Conservation (phyloP, 2,329 filamentous ascomycete genomes). For the Camillea tinctor region DNA sequence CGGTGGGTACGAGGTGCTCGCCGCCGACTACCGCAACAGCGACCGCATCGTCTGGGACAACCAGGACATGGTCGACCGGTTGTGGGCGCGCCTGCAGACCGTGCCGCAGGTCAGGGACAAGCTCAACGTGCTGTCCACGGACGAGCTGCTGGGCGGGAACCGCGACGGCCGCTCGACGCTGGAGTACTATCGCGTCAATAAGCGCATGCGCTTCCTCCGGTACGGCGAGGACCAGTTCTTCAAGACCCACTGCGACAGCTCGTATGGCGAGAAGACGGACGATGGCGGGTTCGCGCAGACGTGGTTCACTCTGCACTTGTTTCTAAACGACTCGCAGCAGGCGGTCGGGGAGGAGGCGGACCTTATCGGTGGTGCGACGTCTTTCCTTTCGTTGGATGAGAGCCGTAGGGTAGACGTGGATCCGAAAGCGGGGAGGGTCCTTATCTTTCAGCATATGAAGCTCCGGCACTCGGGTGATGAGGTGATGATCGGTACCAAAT, state of each 20-base stretch:
- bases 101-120: not conserved
- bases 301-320: conserved; percentile 56
- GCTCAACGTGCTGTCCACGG: conserved; percentile 27
- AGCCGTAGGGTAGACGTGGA: conserved; percentile 50
- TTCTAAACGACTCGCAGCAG: conserved; percentile 49
- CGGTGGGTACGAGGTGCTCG: conserved; percentile 55
- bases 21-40: conserved; percentile 62
- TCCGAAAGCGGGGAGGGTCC: conserved; percentile 55
- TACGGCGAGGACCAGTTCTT: conserved; percentile 75
- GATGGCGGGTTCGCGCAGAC: conserved; percentile 46
- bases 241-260: conserved; percentile 65
- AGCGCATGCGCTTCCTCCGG: conserved; percentile 72
- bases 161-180: conserved; percentile 29
- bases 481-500: conserved; percentile 53
- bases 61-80: conserved; percentile 56
- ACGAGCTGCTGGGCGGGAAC: conserved; percentile 32
- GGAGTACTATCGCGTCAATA: conserved; percentile 59
- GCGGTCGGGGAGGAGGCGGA: conserved; percentile 35
- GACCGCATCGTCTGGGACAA: conserved; percentile 77
- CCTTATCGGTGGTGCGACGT: conserved; percentile 54
- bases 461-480: conserved; percentile 54
- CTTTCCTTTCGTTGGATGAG: conserved; percentile 47
- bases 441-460: conserved; percentile 57
- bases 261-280: conserved; percentile 52
- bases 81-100: conserved; percentile 59